Conservation (phyloP, 345 rosid genomes). For the Brassica napus region DNA sequence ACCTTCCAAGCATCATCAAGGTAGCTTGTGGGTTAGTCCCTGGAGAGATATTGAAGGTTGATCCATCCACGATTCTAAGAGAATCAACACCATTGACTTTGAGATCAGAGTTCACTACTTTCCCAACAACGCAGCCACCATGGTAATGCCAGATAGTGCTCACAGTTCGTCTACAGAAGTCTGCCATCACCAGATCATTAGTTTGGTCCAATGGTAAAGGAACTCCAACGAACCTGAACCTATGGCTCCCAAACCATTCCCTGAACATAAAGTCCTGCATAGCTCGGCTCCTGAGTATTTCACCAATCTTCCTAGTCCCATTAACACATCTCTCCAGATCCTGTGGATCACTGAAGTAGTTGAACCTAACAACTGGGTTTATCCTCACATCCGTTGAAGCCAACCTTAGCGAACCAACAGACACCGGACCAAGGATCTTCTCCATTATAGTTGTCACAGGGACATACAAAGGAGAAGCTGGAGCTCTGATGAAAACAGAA, state of each 20-base stretch:
- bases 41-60: slow-evolving; percentile 67
- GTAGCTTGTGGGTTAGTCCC: slow-evolving; percentile 99
- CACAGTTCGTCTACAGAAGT: slow-evolving; percentile 75
- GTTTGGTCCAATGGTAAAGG: slow-evolving; percentile 67
- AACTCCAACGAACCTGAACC: slow-evolving; percentile 76
- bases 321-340: slow-evolving; percentile 82
- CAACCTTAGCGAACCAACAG: slow-evolving; percentile 71
- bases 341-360: slow-evolving; percentile 68
- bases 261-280: slow-evolving; percentile 69
- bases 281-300: slow-evolving; percentile 61
- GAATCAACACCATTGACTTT: slow-evolving; percentile 53
- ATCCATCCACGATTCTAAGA: slow-evolving; percentile 85
- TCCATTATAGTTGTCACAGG: slow-evolving; percentile 91
- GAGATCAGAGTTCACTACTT: slow-evolving; percentile 68
- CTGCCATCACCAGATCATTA: slow-evolving; percentile 55
- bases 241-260: slow-evolving; percentile 71
- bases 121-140: slow-evolving; percentile 84
- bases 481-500: slow-evolving; percentile 59
- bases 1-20: slow-evolving; percentile 95
- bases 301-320: slow-evolving; percentile 72
- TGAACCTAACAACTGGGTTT: slow-evolving; percentile 81
- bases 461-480: slow-evolving; percentile 61
- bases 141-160: slow-evolving; percentile 98
- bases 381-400: slow-evolving; percentile 89
- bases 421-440: slow-evolving; percentile 70